Conservation (phyloP, 2,329 filamentous ascomycete species). For the Ampelomyces quisqualis region DNA sequence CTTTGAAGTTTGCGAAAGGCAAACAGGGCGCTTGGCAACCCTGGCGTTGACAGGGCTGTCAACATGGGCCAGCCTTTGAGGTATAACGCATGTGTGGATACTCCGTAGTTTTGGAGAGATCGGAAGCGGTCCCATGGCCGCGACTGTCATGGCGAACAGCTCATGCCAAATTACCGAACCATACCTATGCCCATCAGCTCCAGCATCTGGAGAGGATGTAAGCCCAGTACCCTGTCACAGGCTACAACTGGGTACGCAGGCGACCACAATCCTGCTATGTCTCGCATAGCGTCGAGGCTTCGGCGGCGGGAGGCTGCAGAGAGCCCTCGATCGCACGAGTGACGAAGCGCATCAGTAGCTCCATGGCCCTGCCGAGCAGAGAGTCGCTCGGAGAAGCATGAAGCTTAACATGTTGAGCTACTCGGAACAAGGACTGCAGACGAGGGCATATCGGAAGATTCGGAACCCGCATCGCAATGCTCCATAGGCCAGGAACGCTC, state of each 20-base stretch:
- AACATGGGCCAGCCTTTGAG: slow-evolving; percentile 26
- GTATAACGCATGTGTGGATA: slow-evolving; percentile 12
- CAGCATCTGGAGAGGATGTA: too few relatives aligned
- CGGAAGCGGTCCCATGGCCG: slow-evolving; percentile 9
- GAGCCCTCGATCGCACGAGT: slow-evolving; percentile 19
- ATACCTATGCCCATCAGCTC: slow-evolving; percentile 3
- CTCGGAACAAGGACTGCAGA: slow-evolving; percentile 24
- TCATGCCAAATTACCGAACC: slow-evolving; percentile 11
- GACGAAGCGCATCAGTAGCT: slow-evolving; percentile 2
- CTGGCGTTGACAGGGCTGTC: slow-evolving; percentile 13
- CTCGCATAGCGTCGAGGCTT: slow-evolving; percentile 3
- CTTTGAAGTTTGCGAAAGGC: slow-evolving; percentile 11
- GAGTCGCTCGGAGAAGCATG: slow-evolving; percentile 12
- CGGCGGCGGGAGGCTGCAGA: slow-evolving; percentile 19
- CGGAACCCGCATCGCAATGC: slow-evolving; percentile 12
- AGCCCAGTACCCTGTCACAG: slow-evolving; percentile 1
- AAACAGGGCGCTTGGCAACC: slow-evolving; percentile 27
- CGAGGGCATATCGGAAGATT: slow-evolving; percentile 14
- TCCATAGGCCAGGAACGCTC: slow-evolving; percentile 31
- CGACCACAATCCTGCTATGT: neutral
- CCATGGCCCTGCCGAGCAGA: slow-evolving; percentile 11
- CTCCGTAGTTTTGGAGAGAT: slow-evolving; percentile 6
- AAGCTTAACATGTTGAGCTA: slow-evolving; percentile 7
- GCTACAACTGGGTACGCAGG: slow-evolving; percentile 1
- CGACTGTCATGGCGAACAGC: slow-evolving; percentile 8